Evolutionary conservation across 345 rosid species (phyloP).

Genomic region (Zanthoxylum bungeanum): DNA sequence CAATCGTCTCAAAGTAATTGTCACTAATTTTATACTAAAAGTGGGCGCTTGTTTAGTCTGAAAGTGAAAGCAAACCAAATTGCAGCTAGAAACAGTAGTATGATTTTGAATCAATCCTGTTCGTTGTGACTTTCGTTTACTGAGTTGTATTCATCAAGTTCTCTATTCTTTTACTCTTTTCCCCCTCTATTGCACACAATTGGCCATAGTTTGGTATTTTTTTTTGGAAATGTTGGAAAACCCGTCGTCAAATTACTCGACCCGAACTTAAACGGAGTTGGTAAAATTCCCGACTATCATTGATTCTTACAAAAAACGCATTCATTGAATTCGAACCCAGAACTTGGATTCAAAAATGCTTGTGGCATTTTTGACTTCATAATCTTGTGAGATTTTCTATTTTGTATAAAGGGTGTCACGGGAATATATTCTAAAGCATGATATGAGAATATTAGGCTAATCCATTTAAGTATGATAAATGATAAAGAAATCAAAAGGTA

Average conservation of each 20-base stretch:
- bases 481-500: neutral
- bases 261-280: too few relatives aligned
- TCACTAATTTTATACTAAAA: neutral
- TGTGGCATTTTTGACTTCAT: neutral
- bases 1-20: neutral
- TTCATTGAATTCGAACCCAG: too few relatives aligned
- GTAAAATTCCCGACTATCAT: too few relatives aligned
- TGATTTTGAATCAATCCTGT: neutral
- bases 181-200: neutral
- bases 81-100: neutral
- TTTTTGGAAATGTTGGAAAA: too few relatives aligned
- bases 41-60: neutral
- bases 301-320: too few relatives aligned
- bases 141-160: neutral
- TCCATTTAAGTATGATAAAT: neutral
- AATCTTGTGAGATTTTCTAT: neutral
- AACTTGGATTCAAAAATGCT: too few relatives aligned
- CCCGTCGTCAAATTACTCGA: too few relatives aligned
- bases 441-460: slow-evolving; percentile 15
- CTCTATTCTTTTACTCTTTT: too few relatives aligned
- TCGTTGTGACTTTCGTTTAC: neutral
- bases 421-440: neutral
- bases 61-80: neutral
- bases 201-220: too few relatives aligned
- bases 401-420: neutral